Conservation (phyloP, 805 yeast species). For the Metschnikowia peoriensis region DNA sequence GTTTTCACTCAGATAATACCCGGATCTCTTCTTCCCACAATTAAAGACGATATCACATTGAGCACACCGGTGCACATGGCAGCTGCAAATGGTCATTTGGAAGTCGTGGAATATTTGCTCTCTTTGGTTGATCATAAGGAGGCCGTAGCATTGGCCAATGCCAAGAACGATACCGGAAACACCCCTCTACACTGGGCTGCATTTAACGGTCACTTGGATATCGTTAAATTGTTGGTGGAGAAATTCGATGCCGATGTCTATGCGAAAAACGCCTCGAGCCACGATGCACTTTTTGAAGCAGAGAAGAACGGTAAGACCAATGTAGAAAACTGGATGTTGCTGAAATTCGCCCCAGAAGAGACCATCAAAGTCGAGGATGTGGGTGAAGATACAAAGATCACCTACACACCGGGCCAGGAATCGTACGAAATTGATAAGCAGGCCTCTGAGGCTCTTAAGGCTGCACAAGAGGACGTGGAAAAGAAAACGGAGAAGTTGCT, state of each 20-base stretch:
- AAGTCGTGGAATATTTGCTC: constrained; percentile 60
- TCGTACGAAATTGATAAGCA: constrained; percentile 41
- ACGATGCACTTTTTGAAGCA: constrained; percentile 87
- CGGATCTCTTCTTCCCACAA: constrained; percentile 33
- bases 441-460: constrained; percentile 24
- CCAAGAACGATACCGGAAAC: constrained; percentile 76
- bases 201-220: constrained; percentile 74
- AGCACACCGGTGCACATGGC: constrained; percentile 93
- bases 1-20: constrained; percentile 62
- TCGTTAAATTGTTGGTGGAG: constrained; percentile 70
- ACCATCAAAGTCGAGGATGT: constrained; percentile 44
- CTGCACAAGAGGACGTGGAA: constrained; percentile 34
- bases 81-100: constrained; percentile 87
- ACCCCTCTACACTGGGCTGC: constrained; percentile 98
- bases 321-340: constrained; percentile 73
- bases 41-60: constrained; percentile 61
- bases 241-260: constrained; percentile 79
- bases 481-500: constrained; percentile 28
- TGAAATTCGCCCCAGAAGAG: constrained; percentile 66
- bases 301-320: constrained; percentile 74
- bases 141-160: constrained; percentile 33
- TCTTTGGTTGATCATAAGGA: constrained; percentile 45
- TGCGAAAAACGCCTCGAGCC: constrained; percentile 67
- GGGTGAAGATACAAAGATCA: constrained; percentile 41
- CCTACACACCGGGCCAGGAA: constrained; percentile 43